phyloP scores from a whole-genome alignment of 352 stramenopile species.

The Lagenidium sp. region DNA sequence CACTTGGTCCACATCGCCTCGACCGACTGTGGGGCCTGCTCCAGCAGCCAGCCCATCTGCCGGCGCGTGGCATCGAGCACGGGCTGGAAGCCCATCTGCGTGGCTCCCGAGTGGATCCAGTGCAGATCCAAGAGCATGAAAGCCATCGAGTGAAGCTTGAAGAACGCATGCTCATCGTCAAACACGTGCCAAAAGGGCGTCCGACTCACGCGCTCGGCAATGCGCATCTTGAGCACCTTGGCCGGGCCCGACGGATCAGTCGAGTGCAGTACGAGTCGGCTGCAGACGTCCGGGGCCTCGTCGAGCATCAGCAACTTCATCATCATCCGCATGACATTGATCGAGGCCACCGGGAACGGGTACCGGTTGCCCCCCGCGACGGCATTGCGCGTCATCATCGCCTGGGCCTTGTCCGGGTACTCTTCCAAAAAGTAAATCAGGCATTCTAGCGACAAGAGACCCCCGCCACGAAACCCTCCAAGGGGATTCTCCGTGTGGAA shows the following conservation, averaged over 20 bases:
- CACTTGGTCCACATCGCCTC: constrained; percentile 81
- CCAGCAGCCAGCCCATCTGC: constrained; percentile 75
- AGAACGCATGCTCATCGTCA: constrained; percentile 55
- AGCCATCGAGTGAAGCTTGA: constrained; percentile 74
- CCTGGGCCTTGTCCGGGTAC: constrained; percentile 60
- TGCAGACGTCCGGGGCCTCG: constrained; percentile 50
- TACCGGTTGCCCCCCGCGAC: constrained; percentile 66
- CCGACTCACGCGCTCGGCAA: constrained; percentile 72
- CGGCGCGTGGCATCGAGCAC: constrained; percentile 68
- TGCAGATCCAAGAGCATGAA: constrained; percentile 82
- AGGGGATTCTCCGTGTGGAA: constrained; percentile 79
- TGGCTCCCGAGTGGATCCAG: constrained; percentile 71
- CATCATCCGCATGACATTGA: constrained; percentile 86
- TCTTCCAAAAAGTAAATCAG: constrained; percentile 70
- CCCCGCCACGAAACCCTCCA: constrained; percentile 67
- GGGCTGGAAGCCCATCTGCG: constrained; percentile 79
- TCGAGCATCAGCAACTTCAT: constrained; percentile 79
- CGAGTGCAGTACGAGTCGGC: constrained; percentile 62
- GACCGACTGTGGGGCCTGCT: constrained; percentile 59
- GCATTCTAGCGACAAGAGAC: constrained; percentile 61
- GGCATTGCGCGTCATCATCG: constrained; percentile 76
- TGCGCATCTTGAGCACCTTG: constrained; percentile 59
- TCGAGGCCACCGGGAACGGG: constrained; percentile 71
- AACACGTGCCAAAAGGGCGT: constrained; percentile 79
- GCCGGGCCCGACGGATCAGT: constrained; percentile 19